phyloP scores from a whole-genome alignment of 192 early-diverging fungal species.

The Backusella australiensis region DNA sequence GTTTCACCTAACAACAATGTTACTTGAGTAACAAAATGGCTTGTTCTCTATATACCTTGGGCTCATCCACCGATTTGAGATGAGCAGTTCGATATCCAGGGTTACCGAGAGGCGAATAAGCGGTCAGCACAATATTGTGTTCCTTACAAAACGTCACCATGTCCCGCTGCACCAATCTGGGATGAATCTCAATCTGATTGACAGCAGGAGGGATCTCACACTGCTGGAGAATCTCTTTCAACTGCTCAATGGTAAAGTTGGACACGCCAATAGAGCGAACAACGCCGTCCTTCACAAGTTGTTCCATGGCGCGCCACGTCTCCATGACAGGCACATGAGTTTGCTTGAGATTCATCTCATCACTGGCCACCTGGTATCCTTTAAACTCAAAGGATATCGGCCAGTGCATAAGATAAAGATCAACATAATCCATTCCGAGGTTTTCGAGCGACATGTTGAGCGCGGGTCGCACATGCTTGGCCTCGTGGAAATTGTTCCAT shows the following conservation, averaged over 20 bases:
- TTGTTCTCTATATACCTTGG: not conserved
- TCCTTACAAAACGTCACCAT: conserved; percentile 61
- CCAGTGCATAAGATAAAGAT: conserved; percentile 88
- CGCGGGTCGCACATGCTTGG: conserved; percentile 61
- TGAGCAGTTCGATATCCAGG: conserved; percentile 13
- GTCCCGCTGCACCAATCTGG: conserved; percentile 50
- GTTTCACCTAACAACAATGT: conserved; percentile 29
- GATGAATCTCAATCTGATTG: conserved; percentile 63
- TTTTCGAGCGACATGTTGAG: conserved; percentile 64
- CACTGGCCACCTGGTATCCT: conserved; percentile 19
- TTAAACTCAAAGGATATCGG: conserved; percentile 58
- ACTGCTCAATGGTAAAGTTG: conserved; percentile 61
- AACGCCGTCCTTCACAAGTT: conserved; percentile 57
- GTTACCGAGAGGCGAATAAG: conserved; percentile 68
- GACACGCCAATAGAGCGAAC: conserved; percentile 75
- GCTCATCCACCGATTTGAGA: conserved; percentile 12
- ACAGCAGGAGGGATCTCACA: conserved; percentile 68
- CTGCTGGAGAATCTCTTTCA: conserved; percentile 58
- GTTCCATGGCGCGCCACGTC: conserved; percentile 79
- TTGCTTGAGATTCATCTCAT: conserved; percentile 20
- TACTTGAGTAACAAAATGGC: not conserved
- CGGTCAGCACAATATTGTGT: conserved; percentile 62
- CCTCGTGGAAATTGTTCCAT: conserved; percentile 45
- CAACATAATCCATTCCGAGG: conserved; percentile 73
- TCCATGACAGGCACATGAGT: conserved; percentile 48